A percentile compares a stretch with the other conserved stretches of the same genome.
These are phyloP conservation scores for Diaporthe capsici DNA, from an alignment of 2,329 filamentous ascomycete genomes.

Conservation along the genomic window DNA sequence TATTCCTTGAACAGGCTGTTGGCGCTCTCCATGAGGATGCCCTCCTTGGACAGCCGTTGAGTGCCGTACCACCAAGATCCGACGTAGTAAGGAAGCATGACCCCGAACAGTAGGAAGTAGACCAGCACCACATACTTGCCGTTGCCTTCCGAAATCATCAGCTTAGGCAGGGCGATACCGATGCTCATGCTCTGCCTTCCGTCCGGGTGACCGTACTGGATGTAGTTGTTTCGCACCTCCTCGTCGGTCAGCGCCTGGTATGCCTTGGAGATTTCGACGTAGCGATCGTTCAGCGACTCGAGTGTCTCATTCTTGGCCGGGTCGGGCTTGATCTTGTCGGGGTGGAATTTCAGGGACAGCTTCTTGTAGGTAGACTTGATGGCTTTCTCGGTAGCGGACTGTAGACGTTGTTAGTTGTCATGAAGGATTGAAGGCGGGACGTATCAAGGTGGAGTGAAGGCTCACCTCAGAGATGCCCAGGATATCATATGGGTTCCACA, in stretches of 20 bases:
- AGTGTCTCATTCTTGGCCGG: conserved; percentile 88
- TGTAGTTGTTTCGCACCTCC: conserved; percentile 96
- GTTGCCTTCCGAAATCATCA: conserved; percentile 92
- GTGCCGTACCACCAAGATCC: conserved; percentile 99
- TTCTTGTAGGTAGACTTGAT: conserved; percentile 94
- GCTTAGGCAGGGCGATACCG: conserved; percentile 93
- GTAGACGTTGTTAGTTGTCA: conserved; percentile 38
- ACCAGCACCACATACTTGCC: conserved; percentile 95
- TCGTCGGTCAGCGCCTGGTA: conserved; percentile 99
- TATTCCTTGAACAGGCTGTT: conserved; percentile 96
- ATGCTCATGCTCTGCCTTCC: conserved; percentile 99
- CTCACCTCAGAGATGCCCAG: conserved; percentile 85
- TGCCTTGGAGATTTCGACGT: conserved; percentile 96
- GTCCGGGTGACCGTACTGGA: conserved; percentile 95
- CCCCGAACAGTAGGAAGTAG: conserved; percentile 89
- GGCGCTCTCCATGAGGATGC: conserved; percentile 91
- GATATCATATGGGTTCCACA: conserved; percentile 98
- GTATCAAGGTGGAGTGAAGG: conserved; percentile 33
- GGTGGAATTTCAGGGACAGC: conserved; percentile 88
- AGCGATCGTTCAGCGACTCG: conserved; percentile 87
- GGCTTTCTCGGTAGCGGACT: conserved; percentile 87
- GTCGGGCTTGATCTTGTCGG: conserved; percentile 92
- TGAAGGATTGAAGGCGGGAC: conserved; percentile 23
- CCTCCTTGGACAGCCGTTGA: conserved; percentile 92
- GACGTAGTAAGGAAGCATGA: conserved; percentile 91